Base-by-base conservation (phyloP, 2,329 filamentous ascomycete genomes). In the Huntiella moniliformis region DNA sequence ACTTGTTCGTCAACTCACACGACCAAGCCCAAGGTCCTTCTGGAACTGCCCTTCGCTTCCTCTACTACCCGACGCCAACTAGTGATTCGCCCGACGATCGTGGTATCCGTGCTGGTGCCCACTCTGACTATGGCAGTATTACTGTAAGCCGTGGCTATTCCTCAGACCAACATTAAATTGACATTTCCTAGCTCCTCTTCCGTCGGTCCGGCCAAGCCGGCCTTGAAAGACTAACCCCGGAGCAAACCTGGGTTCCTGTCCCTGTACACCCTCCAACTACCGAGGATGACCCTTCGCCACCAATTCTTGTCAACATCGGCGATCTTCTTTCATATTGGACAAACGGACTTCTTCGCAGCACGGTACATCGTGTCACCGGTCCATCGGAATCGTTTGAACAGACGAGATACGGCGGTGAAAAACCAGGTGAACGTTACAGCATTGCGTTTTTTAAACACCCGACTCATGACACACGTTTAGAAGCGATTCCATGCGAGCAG, bases 301-400 rank as follows among this genome's bases (percentile, higher is more conserved):
- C 80, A 1, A 84, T 86, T 68, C 60, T 95, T 68, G 60, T 96
- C 77, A 64, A 91, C 67, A 73, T 86, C 62, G 63, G 80, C 61
- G 65, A 79, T 58, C 56, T 81, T 57, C 63, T 79, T 50, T 80
- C 76, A 32, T 91, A 92, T 60, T 96, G 88, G 88, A 96, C 91
- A 1, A 80, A 82, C 52, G 86, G 87, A 0, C 62, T 95, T 40
- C 69, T 96, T 51, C 81, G 85, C 54, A 86, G 79, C 54, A 95
- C 88, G 0, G 75, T 95, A 4, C 91, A 96, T 58, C 69, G 88
- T 8, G 91, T 96, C 28, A 76, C 88, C 0, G 91, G 94, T 52
- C 63, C 67, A 0, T 49, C 38, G 4, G 15, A 28, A 11, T 13
- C 15, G 31, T 44, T 12, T 10, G n/a, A 34, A 12, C 33, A 22